These are phyloP conservation scores for Glycine latifolia DNA, from an alignment of 306 rosid species.

Conservation along the genomic window DNA sequence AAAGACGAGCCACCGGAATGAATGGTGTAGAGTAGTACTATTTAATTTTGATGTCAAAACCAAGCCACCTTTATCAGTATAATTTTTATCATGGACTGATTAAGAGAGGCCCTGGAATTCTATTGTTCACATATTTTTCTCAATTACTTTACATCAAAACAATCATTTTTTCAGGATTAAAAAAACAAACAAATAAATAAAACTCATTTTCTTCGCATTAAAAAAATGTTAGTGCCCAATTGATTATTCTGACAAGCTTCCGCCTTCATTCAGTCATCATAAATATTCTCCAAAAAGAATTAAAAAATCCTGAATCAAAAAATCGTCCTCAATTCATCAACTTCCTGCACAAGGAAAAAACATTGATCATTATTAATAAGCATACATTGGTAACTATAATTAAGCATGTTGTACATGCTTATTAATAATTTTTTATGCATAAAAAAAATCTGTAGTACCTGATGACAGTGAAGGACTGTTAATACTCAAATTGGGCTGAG, in stretches of 20 bases:
- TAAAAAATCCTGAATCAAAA: slow-evolving; percentile 76
- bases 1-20: slow-evolving; percentile 31
- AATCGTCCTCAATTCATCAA: slow-evolving; percentile 52
- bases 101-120: slow-evolving; percentile 41
- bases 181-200: background rate
- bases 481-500: slow-evolving; percentile 41
- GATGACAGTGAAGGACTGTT: slow-evolving; percentile 40
- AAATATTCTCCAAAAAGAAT: slow-evolving; percentile 58
- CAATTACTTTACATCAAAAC: slow-evolving; percentile 55
- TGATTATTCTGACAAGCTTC: slow-evolving; percentile 71
- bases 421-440: background rate
- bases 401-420: background rate
- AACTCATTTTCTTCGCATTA: slow-evolving; percentile 53
- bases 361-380: slow-evolving; percentile 43
- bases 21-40: background rate
- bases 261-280: slow-evolving; percentile 65
- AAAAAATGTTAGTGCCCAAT: slow-evolving; percentile 53
- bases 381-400: too few species aligned
- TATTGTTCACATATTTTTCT: slow-evolving; percentile 16
- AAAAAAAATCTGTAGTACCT: slow-evolving; percentile 42
- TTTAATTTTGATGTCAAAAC: slow-evolving; percentile 42
- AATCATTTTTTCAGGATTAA: background rate
- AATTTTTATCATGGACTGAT: slow-evolving; percentile 41
- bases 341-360: slow-evolving; percentile 67
- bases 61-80: slow-evolving; percentile 47